Percentiles rank a stretch among this genome's conserved stretches.
Conservation (phyloP, 441 rosid species). For the Populus hybrid region DNA sequence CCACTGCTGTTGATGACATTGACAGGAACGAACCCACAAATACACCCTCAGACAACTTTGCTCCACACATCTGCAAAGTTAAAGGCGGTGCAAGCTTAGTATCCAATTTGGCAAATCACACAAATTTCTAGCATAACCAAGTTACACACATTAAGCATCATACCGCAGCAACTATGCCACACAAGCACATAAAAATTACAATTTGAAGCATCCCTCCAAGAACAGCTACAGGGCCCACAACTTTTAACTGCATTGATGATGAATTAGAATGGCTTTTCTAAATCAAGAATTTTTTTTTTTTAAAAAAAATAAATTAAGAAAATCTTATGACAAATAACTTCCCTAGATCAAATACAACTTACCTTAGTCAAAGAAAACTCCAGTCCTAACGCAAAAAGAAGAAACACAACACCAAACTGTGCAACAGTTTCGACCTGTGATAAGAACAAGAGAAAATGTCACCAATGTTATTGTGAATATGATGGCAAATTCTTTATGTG, state of each 20-base stretch:
- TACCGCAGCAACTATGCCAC: conserved; percentile 77
- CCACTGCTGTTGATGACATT: conserved; percentile 99
- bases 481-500: neutral
- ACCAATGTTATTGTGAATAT: neutral
- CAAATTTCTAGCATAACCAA: conserved; percentile 9
- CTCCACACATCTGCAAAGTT: conserved; percentile 84
- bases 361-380: conserved; percentile 98
- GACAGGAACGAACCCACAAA: conserved; percentile 93
- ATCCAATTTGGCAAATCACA: conserved; percentile 15
- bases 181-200: conserved; percentile 68
- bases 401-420: conserved; percentile 97
- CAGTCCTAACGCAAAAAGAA: conserved; percentile 94
- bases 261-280: conserved; percentile 20
- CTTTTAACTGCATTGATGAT: conserved; percentile 69
- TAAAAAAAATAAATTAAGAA: neutral
- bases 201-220: conserved; percentile 94
- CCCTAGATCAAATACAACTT: conserved; percentile 9
- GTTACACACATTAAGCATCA: conserved; percentile 16
- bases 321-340: conserved; percentile 1
- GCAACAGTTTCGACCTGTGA: conserved; percentile 92
- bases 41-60: conserved; percentile 89
- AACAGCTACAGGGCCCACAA: conserved; percentile 94
- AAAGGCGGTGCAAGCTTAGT: conserved; percentile 21
- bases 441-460: conserved; percentile 8
- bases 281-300: neutral